phyloP scores from a whole-genome alignment of 2,329 filamentous ascomycete genomes.

The Microcera coccophila region DNA sequence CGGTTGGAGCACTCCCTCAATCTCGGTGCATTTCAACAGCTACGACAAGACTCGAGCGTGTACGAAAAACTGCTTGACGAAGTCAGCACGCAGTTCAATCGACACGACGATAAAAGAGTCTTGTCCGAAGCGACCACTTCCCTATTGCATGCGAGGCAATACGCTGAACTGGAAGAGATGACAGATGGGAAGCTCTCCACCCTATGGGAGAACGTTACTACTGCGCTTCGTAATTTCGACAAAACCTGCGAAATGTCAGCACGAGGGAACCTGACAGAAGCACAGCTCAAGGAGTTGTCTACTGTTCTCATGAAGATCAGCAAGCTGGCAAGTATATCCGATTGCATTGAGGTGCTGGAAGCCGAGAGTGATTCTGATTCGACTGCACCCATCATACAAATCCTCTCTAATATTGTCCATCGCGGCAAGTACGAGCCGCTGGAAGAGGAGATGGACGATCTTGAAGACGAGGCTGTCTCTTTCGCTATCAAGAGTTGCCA shows the following conservation, averaged over 20 bases:
- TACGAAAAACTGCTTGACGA: conserved; percentile 83
- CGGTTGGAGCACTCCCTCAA: conserved; percentile 83
- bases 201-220: conserved; percentile 81
- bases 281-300: conserved; percentile 64
- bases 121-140: conserved; percentile 79
- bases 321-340: conserved; percentile 73
- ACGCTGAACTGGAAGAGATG: conserved; percentile 83
- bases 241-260: conserved; percentile 67
- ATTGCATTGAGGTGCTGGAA: conserved; percentile 74
- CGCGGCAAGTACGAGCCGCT: conserved; percentile 68
- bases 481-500: conserved; percentile 72
- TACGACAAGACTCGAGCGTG: conserved; percentile 78
- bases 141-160: conserved; percentile 78
- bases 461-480: conserved; percentile 74
- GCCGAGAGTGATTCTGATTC: conserved; percentile 46
- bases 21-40: conserved; percentile 79
- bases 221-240: conserved; percentile 67
- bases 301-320: conserved; percentile 75
- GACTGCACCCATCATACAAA: conserved; percentile 54
- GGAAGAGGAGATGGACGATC: conserved; percentile 66
- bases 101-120: conserved; percentile 84
- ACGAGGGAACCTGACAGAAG: conserved; percentile 64
- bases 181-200: conserved; percentile 75
- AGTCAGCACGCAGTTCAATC: conserved; percentile 87
- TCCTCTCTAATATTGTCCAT: conserved; percentile 67